A percentile compares a stretch with the other conserved stretches of the same genome.
Evolutionary conservation across 805 yeast species (phyloP).

Genomic region (Lipomyces sp.): DNA sequence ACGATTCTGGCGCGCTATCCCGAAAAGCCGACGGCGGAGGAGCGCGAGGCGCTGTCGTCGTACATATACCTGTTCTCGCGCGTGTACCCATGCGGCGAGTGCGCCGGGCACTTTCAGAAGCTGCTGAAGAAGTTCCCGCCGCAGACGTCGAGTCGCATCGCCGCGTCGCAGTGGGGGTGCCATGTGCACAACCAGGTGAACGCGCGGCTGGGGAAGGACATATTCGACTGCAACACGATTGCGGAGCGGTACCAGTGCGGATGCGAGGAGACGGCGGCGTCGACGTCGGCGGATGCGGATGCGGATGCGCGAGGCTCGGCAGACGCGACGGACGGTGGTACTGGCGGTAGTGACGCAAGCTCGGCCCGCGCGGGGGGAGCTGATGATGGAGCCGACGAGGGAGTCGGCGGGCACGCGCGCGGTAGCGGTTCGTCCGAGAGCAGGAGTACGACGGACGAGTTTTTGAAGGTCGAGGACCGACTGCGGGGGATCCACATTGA

Average conservation of each 20-base stretch:
- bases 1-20: slow-evolving; percentile 92
- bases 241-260: slow-evolving; percentile 95
- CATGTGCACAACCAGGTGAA: slow-evolving; percentile 86
- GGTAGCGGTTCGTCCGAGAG: not conserved
- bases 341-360: no score
- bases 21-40: slow-evolving; percentile 64
- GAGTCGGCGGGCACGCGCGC: not conserved
- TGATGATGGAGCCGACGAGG: not conserved
- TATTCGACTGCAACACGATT: slow-evolving; percentile 80
- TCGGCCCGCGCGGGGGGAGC: slow-evolving; percentile 1
- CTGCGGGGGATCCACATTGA: slow-evolving; percentile 19
- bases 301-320: not conserved
- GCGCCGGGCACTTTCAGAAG: slow-evolving; percentile 84
- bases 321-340: not conserved
- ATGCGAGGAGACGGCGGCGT: slow-evolving; percentile 45
- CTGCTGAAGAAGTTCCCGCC: slow-evolving; percentile 75
- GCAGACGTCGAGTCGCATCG: slow-evolving; percentile 67
- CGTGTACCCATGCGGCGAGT: slow-evolving; percentile 96
- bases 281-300: not conserved
- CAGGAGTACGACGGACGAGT: slow-evolving; percentile 4
- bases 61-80: slow-evolving; percentile 78
- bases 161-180: slow-evolving; percentile 96
- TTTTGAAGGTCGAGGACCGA: slow-evolving; percentile 17
- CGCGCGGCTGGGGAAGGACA: slow-evolving; percentile 59
- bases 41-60: slow-evolving; percentile 57